These are phyloP conservation scores for Yamadazyma atmosphaerica DNA, from an alignment of 1,139 yeast species.

Conservation along the genomic window DNA sequence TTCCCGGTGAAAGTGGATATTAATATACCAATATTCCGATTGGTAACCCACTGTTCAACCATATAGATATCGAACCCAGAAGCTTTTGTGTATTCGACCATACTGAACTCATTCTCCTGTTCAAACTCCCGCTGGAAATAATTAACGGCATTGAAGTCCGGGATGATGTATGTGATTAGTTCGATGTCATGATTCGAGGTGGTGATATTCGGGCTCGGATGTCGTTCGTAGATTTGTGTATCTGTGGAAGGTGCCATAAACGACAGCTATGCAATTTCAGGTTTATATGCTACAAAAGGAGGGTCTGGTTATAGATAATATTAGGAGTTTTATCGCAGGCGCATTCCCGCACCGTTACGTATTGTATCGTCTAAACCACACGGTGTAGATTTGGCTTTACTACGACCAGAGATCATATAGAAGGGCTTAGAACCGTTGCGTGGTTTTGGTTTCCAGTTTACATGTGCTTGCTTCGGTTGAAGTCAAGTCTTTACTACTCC, in stretches of 20 bases:
- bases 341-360: no score
- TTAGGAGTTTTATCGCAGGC: background rate
- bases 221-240: background rate
- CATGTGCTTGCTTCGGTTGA: no score
- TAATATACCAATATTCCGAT: conserved; percentile 63
- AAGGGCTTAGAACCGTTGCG: no score
- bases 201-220: conserved; percentile 2
- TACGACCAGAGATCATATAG: no score
- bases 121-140: conserved; percentile 45
- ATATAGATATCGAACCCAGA: conserved; percentile 84
- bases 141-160: conserved; percentile 55
- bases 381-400: no score
- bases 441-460: no score
- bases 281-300: no score
- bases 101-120: conserved; percentile 35
- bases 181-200: conserved; percentile 6
- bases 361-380: no score
- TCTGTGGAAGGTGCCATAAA: conserved; percentile 2
- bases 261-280: background rate
- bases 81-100: conserved; percentile 44
- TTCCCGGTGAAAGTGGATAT: conserved; percentile 88
- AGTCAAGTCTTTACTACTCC: no score
- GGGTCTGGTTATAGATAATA: no score
- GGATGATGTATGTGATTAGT: conserved; percentile 44
- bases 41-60: conserved; percentile 92